phyloP scores from a whole-genome alignment of 1,284 basidiomycete genomes.

The Austroboletus niveus region DNA sequence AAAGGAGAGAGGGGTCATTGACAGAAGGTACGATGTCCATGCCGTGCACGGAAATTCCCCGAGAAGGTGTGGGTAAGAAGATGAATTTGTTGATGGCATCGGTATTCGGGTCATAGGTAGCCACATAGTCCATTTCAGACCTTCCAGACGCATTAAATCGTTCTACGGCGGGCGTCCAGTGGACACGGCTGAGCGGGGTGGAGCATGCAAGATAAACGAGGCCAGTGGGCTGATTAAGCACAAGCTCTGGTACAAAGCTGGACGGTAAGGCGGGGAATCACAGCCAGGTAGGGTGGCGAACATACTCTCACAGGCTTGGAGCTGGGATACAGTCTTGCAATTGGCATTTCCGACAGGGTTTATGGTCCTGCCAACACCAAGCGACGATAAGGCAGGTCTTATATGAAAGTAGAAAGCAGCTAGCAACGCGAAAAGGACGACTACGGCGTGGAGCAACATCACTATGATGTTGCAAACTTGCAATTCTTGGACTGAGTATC shows the following conservation, averaged over 20 bases:
- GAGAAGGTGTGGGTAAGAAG: conserved; percentile 38
- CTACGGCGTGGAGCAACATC: conserved; percentile 19
- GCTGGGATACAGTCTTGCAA: conserved; percentile 48
- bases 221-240: conserved; percentile 55
- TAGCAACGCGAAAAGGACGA: conserved; percentile 26
- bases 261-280: not conserved
- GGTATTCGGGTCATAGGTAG: conserved; percentile 54
- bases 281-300: not conserved
- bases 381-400: conserved; percentile 37
- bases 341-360: conserved; percentile 44
- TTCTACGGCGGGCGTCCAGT: conserved; percentile 54
- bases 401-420: conserved; percentile 41
- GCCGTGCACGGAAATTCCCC: conserved; percentile 62
- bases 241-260: conserved; percentile 42
- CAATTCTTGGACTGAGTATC: no score
- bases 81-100: conserved; percentile 46
- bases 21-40: conserved; percentile 67
- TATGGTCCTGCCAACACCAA: conserved; percentile 46
- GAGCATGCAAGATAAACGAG: conserved; percentile 73
- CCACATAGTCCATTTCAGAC: conserved; percentile 55
- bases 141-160: conserved; percentile 47
- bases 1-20: conserved; percentile 49
- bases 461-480: not conserved
- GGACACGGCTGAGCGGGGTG: conserved; percentile 43
- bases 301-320: conserved; percentile 68